Percentiles rank a stretch among this genome's conserved stretches.
Conservation (phyloP, 176 grass and related monocot species). For the Eleusine coracana region DNA sequence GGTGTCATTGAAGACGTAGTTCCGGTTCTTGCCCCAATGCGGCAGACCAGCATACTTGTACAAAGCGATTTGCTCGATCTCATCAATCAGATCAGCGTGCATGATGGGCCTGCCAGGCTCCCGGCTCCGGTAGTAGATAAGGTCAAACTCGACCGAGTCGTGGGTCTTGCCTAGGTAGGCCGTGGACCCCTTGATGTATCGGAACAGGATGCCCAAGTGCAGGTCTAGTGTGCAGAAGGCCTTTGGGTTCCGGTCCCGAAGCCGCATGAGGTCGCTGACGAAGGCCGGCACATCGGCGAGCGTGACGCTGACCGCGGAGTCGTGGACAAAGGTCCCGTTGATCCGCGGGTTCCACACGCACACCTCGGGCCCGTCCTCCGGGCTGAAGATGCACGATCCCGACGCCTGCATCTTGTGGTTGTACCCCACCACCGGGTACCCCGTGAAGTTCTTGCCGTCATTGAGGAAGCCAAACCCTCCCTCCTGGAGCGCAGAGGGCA, state of each 20-base stretch:
- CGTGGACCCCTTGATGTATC: constrained; percentile 46
- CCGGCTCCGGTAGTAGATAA: constrained; percentile 56
- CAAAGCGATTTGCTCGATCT: constrained; percentile 31
- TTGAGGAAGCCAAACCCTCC: constrained; percentile 21
- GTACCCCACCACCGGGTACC: constrained; percentile 54
- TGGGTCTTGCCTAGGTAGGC: constrained; percentile 58
- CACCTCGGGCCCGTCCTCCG: constrained; percentile 33
- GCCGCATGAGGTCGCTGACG: constrained; percentile 47
- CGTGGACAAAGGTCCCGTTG: constrained; percentile 42
- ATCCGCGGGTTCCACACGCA: constrained; percentile 46
- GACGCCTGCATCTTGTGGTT: constrained; percentile 55
- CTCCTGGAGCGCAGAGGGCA: not conserved
- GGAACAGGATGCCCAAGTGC: constrained; percentile 50
- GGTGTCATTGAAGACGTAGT: not conserved
- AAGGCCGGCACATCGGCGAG: constrained; percentile 39
- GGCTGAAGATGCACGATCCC: constrained; percentile 29
- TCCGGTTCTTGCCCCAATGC: constrained; percentile 4
- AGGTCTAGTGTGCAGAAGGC: constrained; percentile 52
- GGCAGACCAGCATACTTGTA: constrained; percentile 53
- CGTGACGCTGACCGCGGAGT: constrained; percentile 47
- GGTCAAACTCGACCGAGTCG: constrained; percentile 56
- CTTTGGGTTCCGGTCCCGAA: constrained; percentile 45
- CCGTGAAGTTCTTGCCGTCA: constrained; percentile 45
- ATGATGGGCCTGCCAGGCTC: not conserved
- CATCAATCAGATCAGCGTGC: constrained; percentile 26